Percentiles rank a stretch among this genome's conserved stretches.
Conservation (phyloP, 768 basidiomycete genomes). For the Trametes meyenii region DNA sequence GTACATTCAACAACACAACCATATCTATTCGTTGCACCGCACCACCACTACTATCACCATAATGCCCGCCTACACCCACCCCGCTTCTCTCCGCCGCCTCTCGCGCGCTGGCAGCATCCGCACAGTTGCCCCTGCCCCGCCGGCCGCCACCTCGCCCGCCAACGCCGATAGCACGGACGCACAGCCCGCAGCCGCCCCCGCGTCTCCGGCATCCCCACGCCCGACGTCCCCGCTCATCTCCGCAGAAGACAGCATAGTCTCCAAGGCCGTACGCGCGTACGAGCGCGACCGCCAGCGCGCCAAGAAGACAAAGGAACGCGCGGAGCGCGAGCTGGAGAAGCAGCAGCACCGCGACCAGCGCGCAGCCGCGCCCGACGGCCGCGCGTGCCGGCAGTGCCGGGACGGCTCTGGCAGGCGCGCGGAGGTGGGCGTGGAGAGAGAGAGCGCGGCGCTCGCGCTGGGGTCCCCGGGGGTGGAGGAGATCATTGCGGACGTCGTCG, state of each 20-base stretch:
- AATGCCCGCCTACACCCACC: constrained; percentile 21
- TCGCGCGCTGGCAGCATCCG: constrained; percentile 8
- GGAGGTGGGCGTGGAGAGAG: neutral
- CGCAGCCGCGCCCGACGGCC: neutral
- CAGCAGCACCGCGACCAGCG: constrained; percentile 6
- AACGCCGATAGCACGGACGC: neutral
- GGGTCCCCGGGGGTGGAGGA: constrained; percentile 14
- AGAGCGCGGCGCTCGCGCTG: constrained; percentile 5
- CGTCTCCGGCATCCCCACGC: neutral
- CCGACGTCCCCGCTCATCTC: constrained; percentile 7
- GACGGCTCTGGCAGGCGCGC: neutral
- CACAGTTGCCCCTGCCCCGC: neutral
- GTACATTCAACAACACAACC: neutral
- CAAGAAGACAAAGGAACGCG: constrained; percentile 42
- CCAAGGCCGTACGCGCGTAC: constrained; percentile 49
- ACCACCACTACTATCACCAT: constrained; percentile 4
- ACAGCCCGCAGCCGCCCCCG: neutral
- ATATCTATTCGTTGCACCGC: neutral
- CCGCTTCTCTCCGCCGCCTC: constrained; percentile 18
- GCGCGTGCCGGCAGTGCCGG: constrained; percentile 7
- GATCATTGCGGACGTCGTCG: constrained; percentile 22
- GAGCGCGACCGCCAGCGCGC: constrained; percentile 52
- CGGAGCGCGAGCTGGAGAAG: constrained; percentile 31
- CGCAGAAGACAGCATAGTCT: constrained; percentile 21
- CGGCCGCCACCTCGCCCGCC: neutral